Percentiles rank a stretch among this genome's conserved stretches.
phyloP scores from a whole-genome alignment of 2,329 filamentous ascomycete species.

The Neofusicoccum umdonicola region DNA sequence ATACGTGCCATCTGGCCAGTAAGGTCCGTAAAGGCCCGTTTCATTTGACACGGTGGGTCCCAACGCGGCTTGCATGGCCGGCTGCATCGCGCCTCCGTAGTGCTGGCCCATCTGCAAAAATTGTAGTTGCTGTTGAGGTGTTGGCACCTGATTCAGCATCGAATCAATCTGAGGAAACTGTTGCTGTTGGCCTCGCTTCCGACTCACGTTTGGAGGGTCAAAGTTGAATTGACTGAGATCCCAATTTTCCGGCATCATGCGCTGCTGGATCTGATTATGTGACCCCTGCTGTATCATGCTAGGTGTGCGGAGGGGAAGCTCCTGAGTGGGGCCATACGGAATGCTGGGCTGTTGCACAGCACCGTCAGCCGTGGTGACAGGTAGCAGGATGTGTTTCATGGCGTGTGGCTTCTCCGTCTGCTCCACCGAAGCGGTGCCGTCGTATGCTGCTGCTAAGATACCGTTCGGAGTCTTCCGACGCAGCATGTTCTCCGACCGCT shows the following conservation, averaged over 20 bases:
- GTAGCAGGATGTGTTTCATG: constrained; percentile 78
- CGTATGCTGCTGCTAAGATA: constrained; percentile 88
- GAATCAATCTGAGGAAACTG: constrained; percentile 58
- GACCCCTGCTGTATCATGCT: constrained; percentile 8
- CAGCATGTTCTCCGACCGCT: constrained; percentile 68
- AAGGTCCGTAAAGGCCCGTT: constrained; percentile 40
- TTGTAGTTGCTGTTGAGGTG: constrained; percentile 56
- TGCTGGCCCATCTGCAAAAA: constrained; percentile 44
- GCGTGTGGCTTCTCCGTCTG: constrained; percentile 71
- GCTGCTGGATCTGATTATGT: constrained; percentile 10
- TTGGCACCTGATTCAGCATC: constrained; percentile 57
- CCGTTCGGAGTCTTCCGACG: constrained; percentile 91
- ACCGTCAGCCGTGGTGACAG: constrained; percentile 50
- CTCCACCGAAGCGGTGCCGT: constrained; percentile 70
- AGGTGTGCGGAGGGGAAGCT: constrained; percentile 36
- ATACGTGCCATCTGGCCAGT: constrained; percentile 42
- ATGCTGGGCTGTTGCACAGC: constrained; percentile 27
- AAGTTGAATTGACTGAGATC: constrained; percentile 4
- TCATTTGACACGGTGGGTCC: constrained; percentile 42
- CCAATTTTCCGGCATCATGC: background rate
- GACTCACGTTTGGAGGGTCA: constrained; percentile 22
- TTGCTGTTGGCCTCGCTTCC: constrained; percentile 42
- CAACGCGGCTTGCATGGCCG: constrained; percentile 33
- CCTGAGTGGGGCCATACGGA: constrained; percentile 33
- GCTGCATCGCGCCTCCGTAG: constrained; percentile 32